Conservation (phyloP, 1,284 basidiomycete genomes). For the Pterulicium gracile region DNA sequence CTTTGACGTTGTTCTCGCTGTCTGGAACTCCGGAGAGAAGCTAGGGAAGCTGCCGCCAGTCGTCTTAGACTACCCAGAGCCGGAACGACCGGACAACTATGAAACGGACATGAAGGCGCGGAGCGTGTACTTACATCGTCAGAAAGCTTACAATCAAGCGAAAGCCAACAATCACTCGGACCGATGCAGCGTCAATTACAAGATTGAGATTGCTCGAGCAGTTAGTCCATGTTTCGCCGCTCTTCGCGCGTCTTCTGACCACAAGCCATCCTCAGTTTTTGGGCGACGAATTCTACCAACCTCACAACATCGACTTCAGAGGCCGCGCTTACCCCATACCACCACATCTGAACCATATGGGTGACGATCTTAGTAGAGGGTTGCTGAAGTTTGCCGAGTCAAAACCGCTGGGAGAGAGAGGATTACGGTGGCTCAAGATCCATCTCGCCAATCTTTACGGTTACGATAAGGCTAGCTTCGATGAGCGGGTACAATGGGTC, state of each 20-base stretch:
- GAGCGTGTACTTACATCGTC: slow-evolving; percentile 45
- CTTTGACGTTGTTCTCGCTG: slow-evolving; percentile 61
- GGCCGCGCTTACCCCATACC: slow-evolving; percentile 97
- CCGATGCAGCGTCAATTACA: slow-evolving; percentile 92
- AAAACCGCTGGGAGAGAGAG: slow-evolving; percentile 73
- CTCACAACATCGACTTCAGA: slow-evolving; percentile 97
- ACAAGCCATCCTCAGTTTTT: slow-evolving; percentile 49
- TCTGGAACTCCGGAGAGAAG: slow-evolving; percentile 79
- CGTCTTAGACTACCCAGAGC: slow-evolving; percentile 48
- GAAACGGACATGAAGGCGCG: slow-evolving; percentile 61
- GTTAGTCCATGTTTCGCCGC: slow-evolving; percentile 33
- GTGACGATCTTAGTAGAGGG: slow-evolving; percentile 90
- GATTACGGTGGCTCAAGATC: slow-evolving; percentile 69
- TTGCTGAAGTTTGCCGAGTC: slow-evolving; percentile 78
- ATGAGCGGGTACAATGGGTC: slow-evolving; percentile 79
- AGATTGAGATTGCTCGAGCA: slow-evolving; percentile 91
- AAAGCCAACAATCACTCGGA: slow-evolving; percentile 83
- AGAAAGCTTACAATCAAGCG: slow-evolving; percentile 50
- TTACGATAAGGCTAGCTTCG: slow-evolving; percentile 80
- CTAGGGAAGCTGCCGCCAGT: slow-evolving; percentile 74
- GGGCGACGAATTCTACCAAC: slow-evolving; percentile 83
- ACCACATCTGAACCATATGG: slow-evolving; percentile 92
- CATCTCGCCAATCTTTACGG: slow-evolving; percentile 25
- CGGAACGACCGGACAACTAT: slow-evolving; percentile 49
- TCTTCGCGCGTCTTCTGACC: neutral